Evolutionary conservation across 192 early-diverging fungal species (phyloP).

Genomic region (Funneliformis mosseae): DNA sequence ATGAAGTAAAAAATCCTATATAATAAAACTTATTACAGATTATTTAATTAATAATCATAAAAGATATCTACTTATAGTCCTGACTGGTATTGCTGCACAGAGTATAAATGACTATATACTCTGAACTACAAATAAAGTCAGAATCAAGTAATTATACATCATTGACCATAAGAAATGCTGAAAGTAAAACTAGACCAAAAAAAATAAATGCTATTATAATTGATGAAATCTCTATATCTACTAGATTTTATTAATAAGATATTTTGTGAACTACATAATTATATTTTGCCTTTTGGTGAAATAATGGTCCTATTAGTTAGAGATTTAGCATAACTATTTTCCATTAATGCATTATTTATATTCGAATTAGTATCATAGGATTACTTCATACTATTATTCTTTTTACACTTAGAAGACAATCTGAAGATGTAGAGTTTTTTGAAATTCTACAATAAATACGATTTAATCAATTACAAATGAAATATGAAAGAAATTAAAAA

Average conservation of each 20-base stretch:
- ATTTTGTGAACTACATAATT: background rate
- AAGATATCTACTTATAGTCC: background rate
- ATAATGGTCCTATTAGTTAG: background rate
- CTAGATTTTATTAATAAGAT: background rate
- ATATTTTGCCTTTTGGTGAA: background rate
- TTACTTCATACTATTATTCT: background rate
- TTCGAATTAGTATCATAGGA: background rate
- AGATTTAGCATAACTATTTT: background rate
- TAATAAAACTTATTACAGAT: background rate
- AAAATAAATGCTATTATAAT: constrained; percentile 1
- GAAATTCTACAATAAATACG: background rate
- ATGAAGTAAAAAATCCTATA: constrained; percentile 6
- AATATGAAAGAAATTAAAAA: background rate
- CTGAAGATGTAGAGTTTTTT: background rate
- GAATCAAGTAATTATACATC: background rate
- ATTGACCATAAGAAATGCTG: background rate
- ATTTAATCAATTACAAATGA: background rate
- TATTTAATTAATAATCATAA: background rate
- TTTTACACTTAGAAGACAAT: background rate
- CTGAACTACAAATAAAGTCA: background rate
- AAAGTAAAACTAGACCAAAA: background rate
- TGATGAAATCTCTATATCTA: background rate
- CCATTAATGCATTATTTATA: background rate
- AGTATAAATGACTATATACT: background rate
- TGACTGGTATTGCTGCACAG: constrained; percentile 7